Evolutionary conservation across 139 green algal genomes (phyloP), one percentile per base, ranked within the genome.

Genomic region (Gonium pectorale): DNA sequence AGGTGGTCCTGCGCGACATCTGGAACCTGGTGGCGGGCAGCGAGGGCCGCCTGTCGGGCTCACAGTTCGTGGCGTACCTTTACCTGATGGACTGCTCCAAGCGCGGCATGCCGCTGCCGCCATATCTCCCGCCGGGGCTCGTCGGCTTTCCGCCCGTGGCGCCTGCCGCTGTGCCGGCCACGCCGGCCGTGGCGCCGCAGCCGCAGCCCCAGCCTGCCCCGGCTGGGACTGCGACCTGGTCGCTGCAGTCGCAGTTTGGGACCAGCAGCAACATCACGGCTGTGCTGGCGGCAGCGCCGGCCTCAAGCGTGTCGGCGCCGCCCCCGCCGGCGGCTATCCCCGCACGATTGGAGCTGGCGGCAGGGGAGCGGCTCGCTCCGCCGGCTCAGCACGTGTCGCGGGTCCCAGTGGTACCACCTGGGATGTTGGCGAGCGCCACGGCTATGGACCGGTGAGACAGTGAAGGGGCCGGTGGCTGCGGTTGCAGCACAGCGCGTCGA

Each of bases 81-180:
- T 96, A 97, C 89, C 87, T 98, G 13, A 97, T 97, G 60, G 95
- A 98, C n/a, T 33, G 15, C 21, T 77, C 59, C 35, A 90, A 86
- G 72, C 46, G 82, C 0, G 90, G 90, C 35, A 37, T 86, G 9
- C 80, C 67, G 71, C 81, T 86, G 64, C 89, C 89, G 5, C 2
- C 62, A 24, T 51, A 49, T 8, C 80, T 93, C 64, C 89, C 89
- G 26, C 89, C 86, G 75, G 62, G 38, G 22, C 75, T 74, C 15
- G 46, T 27, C 21, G 84, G 75, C 19, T 93, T 89, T 79, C 81
- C 94, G 46, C 92, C 92, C 19, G 80, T 91, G 41, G 63, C 75
- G 31, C 21, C 80, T 29, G 35, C 49, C 43, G 29, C 67, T 24
- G 74, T 52, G 51, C 85, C n/a, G 40, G 29, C 40, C 27, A 37